Base-by-base conservation (phyloP, 164 flowering plant species). In the Protea cynaroides region DNA sequence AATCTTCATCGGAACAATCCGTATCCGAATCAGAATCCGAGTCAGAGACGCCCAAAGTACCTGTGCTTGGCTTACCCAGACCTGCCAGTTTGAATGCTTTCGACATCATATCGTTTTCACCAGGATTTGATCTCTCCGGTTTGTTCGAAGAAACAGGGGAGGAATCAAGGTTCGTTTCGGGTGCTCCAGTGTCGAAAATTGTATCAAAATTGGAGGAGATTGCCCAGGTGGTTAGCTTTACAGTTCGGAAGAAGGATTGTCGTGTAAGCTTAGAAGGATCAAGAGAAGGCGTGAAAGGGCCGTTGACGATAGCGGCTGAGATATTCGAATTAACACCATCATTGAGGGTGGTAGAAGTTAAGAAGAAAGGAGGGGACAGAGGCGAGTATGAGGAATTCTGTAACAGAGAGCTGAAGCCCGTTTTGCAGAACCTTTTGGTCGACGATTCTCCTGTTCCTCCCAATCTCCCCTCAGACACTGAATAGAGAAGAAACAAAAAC, bases 141-240 rank as follows among this genome's bases (percentile, higher is more conserved):
- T 68, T 84, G 70, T 86, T 86, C 44, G 89, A 83, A 54, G 95
- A 84, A 7, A 82, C 79, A 37, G 85, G 84, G 3, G 92, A 80
- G 7, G 90, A 83, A 11, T 49, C 86, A 13, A 80, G 98, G 72
- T 79, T 88, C 55, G 80, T 88, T 15, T 81, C 95, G 0, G 84
- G 85, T 24, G 96, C 86, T 0, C 88, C 95, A 0, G 87, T 88
- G 12, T 68, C 91, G 0, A 80, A 64, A 68, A 86, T 89, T 34
- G 78, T 89, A 65, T 81, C 92, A 6, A 92, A 86, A 67, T 68
- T 92, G 78, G 96, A 88, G 80, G 95, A 87, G 75, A 87, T 92
- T 58, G 98, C 96, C 0, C 79, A 85, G 49, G 73, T 86, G 25
- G 95, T 87, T 68, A 85, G 92, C 69, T 89, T 89, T 67, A 69